Evolutionary conservation across 2,329 filamentous ascomycete genomes (phyloP), one percentile per base, ranked within the genome.

Genomic region (Botryotinia convoluta): DNA sequence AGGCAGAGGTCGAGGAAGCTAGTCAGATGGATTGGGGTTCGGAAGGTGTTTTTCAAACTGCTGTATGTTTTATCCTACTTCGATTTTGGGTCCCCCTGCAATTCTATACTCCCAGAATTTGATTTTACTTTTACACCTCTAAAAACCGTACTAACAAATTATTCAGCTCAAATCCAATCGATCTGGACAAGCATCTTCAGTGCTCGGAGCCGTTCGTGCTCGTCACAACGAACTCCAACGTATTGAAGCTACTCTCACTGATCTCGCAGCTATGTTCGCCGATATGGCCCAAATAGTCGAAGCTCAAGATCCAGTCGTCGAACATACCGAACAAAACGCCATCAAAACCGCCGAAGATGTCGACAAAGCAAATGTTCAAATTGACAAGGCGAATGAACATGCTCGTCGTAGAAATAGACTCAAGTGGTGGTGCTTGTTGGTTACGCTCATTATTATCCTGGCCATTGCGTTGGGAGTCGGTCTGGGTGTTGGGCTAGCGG

Each of bases 171-270:
- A 90, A 80, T 89, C 87, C 78, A 94, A 93, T 85, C 91, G 91
- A 76, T 89, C 88, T 62, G 91, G 91, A 72, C 91, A 93, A 80
- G 93, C 92, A 60, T 88, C 87, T 69, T 90, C 90, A 26, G 89
- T 94, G 12, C 89, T 95, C 68, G 92, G 92, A 76, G 91, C 92
- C 76, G 93, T 95, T 57, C 91, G 92, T 77, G 92, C 92, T 54
- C 92, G 93, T 72, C 93, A 95, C 85, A 93, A 92, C 81, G 93
- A 95, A 83, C 90, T 95, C 76, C 89, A 93, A 83, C 89, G 89
- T 82, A 95, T 96, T 78, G 92, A 95, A 83, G 86, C 88, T 81
- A 94, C 92, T 9, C 87, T 95, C 76, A 84, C 85, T 51, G 91
- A 95, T 81, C 87, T 95, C 60, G 87, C 89, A 39, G 81, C 87